Conservation (phyloP, 495 filamentous ascomycete species). For the Neurospora tetraspora region DNA sequence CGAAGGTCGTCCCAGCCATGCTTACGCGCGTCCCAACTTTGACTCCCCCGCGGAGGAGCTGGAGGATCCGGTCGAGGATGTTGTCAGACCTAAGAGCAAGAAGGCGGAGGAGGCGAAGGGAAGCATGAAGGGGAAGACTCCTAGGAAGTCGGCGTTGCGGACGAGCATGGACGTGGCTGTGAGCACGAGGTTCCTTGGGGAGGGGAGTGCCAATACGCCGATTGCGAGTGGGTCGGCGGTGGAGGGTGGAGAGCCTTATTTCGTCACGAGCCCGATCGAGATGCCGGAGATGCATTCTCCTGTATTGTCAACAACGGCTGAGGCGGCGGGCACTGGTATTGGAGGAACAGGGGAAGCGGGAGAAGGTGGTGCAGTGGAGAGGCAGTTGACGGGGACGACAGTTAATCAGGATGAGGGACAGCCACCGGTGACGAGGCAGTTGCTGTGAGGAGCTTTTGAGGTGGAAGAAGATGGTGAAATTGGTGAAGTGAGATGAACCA, state of each 20-base stretch:
- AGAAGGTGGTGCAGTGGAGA: background rate
- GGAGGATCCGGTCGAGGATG: conserved; percentile 16
- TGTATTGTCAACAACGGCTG: background rate
- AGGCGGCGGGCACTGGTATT: background rate
- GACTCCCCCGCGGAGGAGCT: conserved; percentile 23
- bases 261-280: background rate
- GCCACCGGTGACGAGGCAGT: background rate
- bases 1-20: background rate
- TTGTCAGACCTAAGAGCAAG: background rate
- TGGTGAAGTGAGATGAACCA: background rate
- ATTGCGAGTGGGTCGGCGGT: background rate
- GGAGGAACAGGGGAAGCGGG: background rate
- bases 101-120: background rate
- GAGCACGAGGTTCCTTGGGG: background rate
- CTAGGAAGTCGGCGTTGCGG: background rate
- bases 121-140: background rate
- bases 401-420: background rate
- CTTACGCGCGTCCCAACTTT: conserved; percentile 17
- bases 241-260: background rate
- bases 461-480: background rate
- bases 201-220: background rate
- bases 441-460: background rate
- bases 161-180: background rate
- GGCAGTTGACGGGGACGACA: background rate
- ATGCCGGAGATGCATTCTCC: background rate